Conservation (phyloP, 495 filamentous ascomycete genomes). For the Podospora didyma region DNA sequence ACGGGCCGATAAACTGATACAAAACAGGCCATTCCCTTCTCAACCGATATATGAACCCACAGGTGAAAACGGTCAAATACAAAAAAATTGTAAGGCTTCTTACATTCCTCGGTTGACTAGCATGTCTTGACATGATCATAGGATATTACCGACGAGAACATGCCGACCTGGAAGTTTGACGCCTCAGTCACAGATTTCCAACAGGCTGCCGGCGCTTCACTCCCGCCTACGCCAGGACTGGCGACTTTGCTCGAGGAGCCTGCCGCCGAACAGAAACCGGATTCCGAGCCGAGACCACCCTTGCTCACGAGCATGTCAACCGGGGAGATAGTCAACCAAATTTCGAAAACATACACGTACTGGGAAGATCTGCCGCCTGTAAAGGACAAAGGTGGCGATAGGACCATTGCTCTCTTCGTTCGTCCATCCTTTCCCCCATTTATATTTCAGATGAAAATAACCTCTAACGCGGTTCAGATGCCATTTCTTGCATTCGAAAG, state of each 20-base stretch:
- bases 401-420: slow-evolving; percentile 9
- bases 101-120: neutral
- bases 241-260: neutral
- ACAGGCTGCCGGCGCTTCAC: neutral
- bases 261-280: too few species aligned
- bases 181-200: neutral
- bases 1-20: neutral
- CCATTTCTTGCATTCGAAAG: slow-evolving; percentile 13
- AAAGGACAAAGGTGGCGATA: neutral
- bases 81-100: neutral
- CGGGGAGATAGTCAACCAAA: neutral
- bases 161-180: neutral
- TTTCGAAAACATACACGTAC: neutral
- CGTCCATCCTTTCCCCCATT: neutral
- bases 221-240: neutral
- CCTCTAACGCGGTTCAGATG: too few species aligned
- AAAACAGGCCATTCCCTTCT: slow-evolving; percentile 1
- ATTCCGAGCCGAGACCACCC: neutral
- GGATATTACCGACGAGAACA: neutral
- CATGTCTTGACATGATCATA: neutral
- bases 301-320: neutral
- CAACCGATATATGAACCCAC: slow-evolving; percentile 13
- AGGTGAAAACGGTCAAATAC: slow-evolving; percentile 2
- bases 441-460: too few species aligned
- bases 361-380: neutral